Base-by-base conservation (phyloP, 2,329 filamentous ascomycete species). In the Trichoderma atrobrunneum region DNA sequence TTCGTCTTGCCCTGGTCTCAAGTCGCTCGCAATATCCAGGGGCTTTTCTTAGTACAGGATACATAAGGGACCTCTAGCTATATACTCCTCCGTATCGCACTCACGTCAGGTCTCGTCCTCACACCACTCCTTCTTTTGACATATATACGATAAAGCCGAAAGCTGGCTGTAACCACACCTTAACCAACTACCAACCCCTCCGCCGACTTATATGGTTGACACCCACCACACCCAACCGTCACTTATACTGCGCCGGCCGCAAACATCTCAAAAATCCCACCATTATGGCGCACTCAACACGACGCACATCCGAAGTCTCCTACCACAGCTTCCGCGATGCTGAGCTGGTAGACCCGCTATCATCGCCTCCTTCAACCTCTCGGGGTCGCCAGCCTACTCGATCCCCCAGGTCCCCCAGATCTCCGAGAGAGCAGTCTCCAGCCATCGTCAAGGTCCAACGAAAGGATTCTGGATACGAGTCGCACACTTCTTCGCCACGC, bases 381-480 rank as follows among this genome's bases (percentile, higher is more conserved):
- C 7, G 74, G 75, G n/a, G 78, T 74, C 69, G 74, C 75, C 63
- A 76, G 69, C 28, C 73, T 70, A 36, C 76, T 70, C 18, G 75
- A 76, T 14, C 74, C 72, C 76, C 57, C 73, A 76, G 48, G 73
- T 14, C 74, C 71, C 76, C 57, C 73, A 76, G 48, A 71, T 74
- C 34, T 73, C 78, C 10, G 73, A 26, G 59, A 5, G 76, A 77
- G 73, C 43, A 77, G n/a, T 78, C 79, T 26, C 81, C 81, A 1
- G 76, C 78, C 14, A 78, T 82, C 0, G 75, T 77, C 62, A 82
- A 81, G 70, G 88, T 89, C 82, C 83, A 84, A 64, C 84, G 88
- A 16, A 87, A 88, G 73, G 87, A 90, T 76, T 89, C 88, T 0
- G 88, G 88, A 39, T 89, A 90, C 75, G 87, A 87, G 76, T 89